Percentiles rank a stretch among this genome's conserved stretches.
Evolutionary conservation across 495 filamentous ascomycete genomes (phyloP).

Genomic region (Hyaloscypha bicolor): DNA sequence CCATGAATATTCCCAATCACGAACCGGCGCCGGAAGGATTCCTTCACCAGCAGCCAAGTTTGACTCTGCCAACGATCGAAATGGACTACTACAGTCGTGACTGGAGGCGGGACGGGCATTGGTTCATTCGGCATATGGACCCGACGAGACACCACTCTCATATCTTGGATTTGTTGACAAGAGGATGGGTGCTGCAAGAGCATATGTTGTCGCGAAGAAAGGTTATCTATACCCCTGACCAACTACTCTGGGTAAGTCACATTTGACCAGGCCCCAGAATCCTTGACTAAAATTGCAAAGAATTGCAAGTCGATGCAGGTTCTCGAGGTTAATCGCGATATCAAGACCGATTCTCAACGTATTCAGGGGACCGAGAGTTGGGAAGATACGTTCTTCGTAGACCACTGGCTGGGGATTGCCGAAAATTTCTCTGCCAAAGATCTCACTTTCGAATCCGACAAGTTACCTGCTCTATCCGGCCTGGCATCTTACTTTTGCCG

Average conservation of each 20-base stretch:
- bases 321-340: constrained; percentile 14
- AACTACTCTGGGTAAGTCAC: constrained; percentile 9
- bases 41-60: too few relatives aligned
- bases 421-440: background rate
- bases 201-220: too few relatives aligned
- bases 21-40: too few relatives aligned
- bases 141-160: too few relatives aligned
- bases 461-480: constrained; percentile 13
- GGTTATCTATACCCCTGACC: too few relatives aligned
- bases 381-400: constrained; percentile 35
- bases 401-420: constrained; percentile 8
- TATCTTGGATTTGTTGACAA: too few relatives aligned
- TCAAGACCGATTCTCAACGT: background rate
- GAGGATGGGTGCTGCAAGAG: too few relatives aligned
- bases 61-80: too few relatives aligned
- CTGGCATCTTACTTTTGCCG: constrained; percentile 5
- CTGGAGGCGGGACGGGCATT: too few relatives aligned
- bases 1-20: too few relatives aligned
- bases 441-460: constrained; percentile 14
- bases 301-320: constrained; percentile 12
- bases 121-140: too few relatives aligned
- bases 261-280: background rate
- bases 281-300: constrained; percentile 13
- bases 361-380: constrained; percentile 1
- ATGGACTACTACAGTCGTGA: too few relatives aligned